Conservation (phyloP, 2,329 filamentous ascomycete species). For the Beauveria medogensis region DNA sequence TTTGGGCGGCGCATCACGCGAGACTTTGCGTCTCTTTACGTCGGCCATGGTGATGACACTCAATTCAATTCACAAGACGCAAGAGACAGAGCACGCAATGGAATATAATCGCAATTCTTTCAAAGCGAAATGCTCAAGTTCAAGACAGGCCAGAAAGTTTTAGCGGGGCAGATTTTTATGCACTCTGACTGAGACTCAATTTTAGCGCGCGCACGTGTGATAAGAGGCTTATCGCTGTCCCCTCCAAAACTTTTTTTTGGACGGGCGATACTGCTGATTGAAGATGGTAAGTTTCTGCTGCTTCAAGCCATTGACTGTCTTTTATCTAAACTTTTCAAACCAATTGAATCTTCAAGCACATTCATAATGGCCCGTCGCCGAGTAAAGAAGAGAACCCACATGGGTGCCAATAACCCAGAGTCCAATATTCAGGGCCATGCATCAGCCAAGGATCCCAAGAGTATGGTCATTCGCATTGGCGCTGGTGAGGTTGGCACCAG, state of each 20-base stretch:
- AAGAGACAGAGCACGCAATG: not conserved
- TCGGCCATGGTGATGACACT: constrained; percentile 25
- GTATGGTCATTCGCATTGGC: constrained; percentile 96
- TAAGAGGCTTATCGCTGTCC: constrained; percentile 19
- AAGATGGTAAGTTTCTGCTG: not conserved
- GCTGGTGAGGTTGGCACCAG: constrained; percentile 88
- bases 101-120: no score
- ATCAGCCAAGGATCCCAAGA: constrained; percentile 70
- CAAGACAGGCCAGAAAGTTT: constrained; percentile 20
- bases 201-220: constrained; percentile 5
- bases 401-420: constrained; percentile 56
- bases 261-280: not conserved
- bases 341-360: not conserved
- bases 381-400: constrained; percentile 83
- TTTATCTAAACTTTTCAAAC: not conserved
- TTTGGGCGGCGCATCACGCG: constrained; percentile 16
- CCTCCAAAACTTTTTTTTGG: constrained; percentile 27
- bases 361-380: constrained; percentile 66
- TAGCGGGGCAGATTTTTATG: constrained; percentile 25
- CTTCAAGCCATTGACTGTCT: constrained; percentile 9
- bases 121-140: not conserved
- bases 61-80: not conserved
- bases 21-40: constrained; percentile 34
- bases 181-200: constrained; percentile 18
- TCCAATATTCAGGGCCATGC: constrained; percentile 50